Evolutionary conservation across 495 filamentous ascomycete genomes (phyloP).

Genomic region (Chaetomidium leptoderma): DNA sequence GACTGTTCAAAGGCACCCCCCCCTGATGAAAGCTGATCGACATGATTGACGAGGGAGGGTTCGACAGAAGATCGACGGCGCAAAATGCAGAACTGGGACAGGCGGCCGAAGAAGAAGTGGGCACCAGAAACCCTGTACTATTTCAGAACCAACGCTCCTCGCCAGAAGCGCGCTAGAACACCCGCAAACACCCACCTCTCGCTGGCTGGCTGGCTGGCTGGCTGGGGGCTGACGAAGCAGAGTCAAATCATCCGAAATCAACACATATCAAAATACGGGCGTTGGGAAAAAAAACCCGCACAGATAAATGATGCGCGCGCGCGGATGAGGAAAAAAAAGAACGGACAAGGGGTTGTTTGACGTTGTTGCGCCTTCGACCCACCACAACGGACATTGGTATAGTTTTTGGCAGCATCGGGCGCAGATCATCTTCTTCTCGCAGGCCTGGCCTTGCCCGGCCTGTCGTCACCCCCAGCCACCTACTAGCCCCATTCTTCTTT

Average conservation of each 20-base stretch:
- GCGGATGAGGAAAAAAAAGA: background rate
- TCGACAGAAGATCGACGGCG: background rate
- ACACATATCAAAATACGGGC: too few relatives aligned
- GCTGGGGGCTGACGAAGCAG: conserved; percentile 7
- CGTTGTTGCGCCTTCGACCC: conserved; percentile 13
- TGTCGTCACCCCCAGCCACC: too few relatives aligned
- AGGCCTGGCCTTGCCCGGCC: too few relatives aligned
- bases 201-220: too few relatives aligned
- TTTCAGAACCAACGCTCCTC: conserved; percentile 7
- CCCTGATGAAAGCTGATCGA: background rate
- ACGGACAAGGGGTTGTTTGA: background rate
- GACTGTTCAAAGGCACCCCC: background rate
- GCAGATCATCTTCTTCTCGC: conserved; percentile 10
- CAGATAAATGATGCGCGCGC: conserved; percentile 1
- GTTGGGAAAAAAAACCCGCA: conserved; percentile 16
- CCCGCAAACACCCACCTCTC: background rate
- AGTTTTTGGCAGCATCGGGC: conserved; percentile 15
- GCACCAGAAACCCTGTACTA: background rate
- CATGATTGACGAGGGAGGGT: conserved; percentile 1
- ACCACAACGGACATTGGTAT: conserved; percentile 19
- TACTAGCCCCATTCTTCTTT: too few relatives aligned
- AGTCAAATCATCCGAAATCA: too few relatives aligned
- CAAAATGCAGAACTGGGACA: background rate
- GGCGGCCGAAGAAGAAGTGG: background rate
- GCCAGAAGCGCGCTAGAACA: conserved; percentile 30